Evolutionary conservation across 2,329 filamentous ascomycete species (phyloP).

Genomic region (Monilinia fructigena): DNA sequence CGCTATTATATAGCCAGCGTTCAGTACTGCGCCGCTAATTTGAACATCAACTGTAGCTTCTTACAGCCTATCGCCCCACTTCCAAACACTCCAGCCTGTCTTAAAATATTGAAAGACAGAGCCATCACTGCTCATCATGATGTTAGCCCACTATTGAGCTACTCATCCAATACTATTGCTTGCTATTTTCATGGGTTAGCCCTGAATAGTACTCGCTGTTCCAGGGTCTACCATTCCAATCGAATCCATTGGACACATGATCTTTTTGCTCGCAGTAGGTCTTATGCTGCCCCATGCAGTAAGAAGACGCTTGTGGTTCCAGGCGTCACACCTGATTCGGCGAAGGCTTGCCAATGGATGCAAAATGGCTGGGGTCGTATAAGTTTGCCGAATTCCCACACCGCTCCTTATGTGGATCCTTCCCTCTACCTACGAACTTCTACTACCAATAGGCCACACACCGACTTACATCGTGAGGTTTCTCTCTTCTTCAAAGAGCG

Average conservation of each 20-base stretch:
- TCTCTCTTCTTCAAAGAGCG: conserved; percentile 39
- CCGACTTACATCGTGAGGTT: conserved; percentile 39
- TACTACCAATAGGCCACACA: conserved; percentile 34
- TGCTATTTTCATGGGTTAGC: conserved; percentile 11
- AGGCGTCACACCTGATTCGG: conserved; percentile 22
- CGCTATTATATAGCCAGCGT: conserved; percentile 15
- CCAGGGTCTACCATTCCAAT: conserved; percentile 18
- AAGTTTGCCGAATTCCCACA: conserved; percentile 28
- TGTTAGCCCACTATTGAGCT: conserved; percentile 14
- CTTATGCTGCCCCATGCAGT: conserved; percentile 23
- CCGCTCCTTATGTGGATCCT: conserved; percentile 36
- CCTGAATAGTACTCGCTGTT: conserved; percentile 16
- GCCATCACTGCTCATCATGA: not conserved
- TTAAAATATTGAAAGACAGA: not conserved
- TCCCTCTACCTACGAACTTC: conserved; percentile 29
- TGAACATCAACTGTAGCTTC: conserved; percentile 4
- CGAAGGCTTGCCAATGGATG: conserved; percentile 17
- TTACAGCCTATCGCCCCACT: conserved; percentile 17
- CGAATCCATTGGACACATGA: conserved; percentile 24
- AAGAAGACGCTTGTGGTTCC: conserved; percentile 22
- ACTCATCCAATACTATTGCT: conserved; percentile 15
- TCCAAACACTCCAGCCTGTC: conserved; percentile 12
- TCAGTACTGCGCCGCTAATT: conserved; percentile 1
- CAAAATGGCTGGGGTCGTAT: conserved; percentile 29
- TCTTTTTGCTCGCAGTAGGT: conserved; percentile 23